Percentiles rank a stretch among this genome's conserved stretches.
These are phyloP conservation scores for Angomonas deanei DNA, from an alignment of 208 protist genomes.

Conservation along the genomic window DNA sequence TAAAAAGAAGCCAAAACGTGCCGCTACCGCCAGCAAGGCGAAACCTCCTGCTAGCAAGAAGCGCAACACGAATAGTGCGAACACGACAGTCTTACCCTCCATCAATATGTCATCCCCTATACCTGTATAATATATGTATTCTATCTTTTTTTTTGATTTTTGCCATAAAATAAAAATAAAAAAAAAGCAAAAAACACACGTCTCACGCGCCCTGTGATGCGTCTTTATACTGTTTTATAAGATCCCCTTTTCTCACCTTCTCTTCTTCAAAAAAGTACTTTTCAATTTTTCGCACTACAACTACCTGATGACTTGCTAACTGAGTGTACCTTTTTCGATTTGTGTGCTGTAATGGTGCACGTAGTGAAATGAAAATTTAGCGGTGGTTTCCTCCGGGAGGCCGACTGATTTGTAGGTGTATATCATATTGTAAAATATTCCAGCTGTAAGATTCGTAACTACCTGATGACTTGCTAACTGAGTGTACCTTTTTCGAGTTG, in stretches of 20 bases:
- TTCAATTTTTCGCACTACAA: not conserved
- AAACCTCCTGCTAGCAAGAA: not conserved
- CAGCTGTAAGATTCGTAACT: not conserved
- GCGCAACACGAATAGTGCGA: too few relatives aligned
- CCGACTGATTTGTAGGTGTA: not conserved
- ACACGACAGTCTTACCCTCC: too few relatives aligned
- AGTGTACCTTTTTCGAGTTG: not conserved
- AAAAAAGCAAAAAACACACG: too few relatives aligned
- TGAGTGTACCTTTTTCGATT: conserved; percentile 1
- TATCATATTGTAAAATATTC: not conserved
- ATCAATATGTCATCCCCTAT: not conserved
- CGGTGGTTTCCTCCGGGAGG: not conserved
- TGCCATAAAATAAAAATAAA: too few relatives aligned
- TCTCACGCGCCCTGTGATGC: too few relatives aligned
- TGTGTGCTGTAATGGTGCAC: not conserved
- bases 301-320: not conserved
- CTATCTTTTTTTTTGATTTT: too few relatives aligned
- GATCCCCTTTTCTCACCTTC: not conserved
- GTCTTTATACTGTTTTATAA: too few relatives aligned
- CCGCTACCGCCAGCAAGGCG: not conserved
- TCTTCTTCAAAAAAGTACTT: not conserved
- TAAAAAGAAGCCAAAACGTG: not conserved
- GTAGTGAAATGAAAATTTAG: not conserved
- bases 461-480: not conserved
- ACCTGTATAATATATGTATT: not conserved